A percentile compares a stretch with the other conserved stretches of the same genome.
phyloP scores from a whole-genome alignment of 1,284 basidiomycete genomes.

The Sanghuangporus baumii region DNA sequence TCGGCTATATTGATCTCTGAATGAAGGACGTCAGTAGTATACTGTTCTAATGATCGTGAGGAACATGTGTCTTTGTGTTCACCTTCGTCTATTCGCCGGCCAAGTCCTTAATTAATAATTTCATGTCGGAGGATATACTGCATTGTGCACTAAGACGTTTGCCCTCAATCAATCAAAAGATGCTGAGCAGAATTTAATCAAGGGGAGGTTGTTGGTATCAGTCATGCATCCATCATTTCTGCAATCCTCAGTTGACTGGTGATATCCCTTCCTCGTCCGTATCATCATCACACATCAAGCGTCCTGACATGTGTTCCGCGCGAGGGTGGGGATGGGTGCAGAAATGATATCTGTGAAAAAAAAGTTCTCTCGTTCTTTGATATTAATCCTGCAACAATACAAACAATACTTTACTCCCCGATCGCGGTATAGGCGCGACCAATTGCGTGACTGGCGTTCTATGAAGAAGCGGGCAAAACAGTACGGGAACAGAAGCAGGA shows the following conservation, averaged over 20 bases:
- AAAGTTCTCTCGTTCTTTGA: neutral
- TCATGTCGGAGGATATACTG: neutral
- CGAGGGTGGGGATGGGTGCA: neutral
- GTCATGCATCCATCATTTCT: neutral
- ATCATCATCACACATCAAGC: neutral
- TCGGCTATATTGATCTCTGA: too few species aligned
- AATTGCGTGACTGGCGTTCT: neutral
- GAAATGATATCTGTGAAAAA: neutral
- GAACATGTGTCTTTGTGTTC: neutral
- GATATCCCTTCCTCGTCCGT: too few species aligned
- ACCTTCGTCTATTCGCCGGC: neutral
- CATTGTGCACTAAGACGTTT: neutral
- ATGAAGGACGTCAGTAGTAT: too few species aligned
- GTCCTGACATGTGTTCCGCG: neutral
- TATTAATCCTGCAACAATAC: neutral
- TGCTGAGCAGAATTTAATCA: neutral
- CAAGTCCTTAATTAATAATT: neutral
- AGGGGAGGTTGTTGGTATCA: neutral
- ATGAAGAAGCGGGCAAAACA: neutral
- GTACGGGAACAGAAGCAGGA: too few species aligned
- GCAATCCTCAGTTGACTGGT: neutral
- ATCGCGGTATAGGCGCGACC: neutral
- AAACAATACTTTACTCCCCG: neutral
- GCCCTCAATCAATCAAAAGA: neutral
- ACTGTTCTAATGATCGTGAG: neutral